Evolutionary conservation across 371 early-diverging fungal species (phyloP), one percentile per base, ranked within the genome.

Genomic region (Mortierella sp.): DNA sequence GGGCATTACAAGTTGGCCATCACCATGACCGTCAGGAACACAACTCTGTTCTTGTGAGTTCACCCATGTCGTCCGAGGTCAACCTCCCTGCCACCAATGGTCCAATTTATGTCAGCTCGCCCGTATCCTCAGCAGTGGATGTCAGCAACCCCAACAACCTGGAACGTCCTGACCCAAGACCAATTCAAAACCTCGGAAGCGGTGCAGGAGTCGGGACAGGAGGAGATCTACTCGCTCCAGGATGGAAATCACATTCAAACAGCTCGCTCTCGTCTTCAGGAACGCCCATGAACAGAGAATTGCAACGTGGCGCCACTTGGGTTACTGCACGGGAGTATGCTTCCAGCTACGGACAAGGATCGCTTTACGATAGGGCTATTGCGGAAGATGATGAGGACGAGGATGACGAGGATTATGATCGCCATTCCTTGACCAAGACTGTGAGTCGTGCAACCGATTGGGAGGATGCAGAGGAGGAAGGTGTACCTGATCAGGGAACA

Each of bases 61-160:
- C 86, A 3, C 86, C 86, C 24, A 58, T 85, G 71, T 82, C 81
- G 21, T 81, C 81, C 16, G 70, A 77, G 24, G 24, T 81, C 16
- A 77, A 81, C 55, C 70, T 81, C 24, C 79, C 81, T 6, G 76
- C 77, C 16, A 74, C 80, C n/a, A 68, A 75, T 54, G 9, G 47
- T 16, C 73, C 81, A 7, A 70, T 76, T 74, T 84, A 75, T 77
- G 75, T 80, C 48, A 80, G 78, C 73, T 84, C 84, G n/a, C 84
- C 84, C 3, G 68, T 70, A 0, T 80, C 80, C 0, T 84, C 84
- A 4, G 21, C 60, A 13, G 0, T 80, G 72, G 80, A 84, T 47
- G 70, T 74, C 26, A 75, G 50, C n/a, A 68, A 31, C 4, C 42
- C 28, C 31, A 54, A 63, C 10, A 26, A 54, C 16, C 68, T 60